phyloP scores from a whole-genome alignment of 2,329 filamentous ascomycete species.

The Mycosphaerelloides madeirae region DNA sequence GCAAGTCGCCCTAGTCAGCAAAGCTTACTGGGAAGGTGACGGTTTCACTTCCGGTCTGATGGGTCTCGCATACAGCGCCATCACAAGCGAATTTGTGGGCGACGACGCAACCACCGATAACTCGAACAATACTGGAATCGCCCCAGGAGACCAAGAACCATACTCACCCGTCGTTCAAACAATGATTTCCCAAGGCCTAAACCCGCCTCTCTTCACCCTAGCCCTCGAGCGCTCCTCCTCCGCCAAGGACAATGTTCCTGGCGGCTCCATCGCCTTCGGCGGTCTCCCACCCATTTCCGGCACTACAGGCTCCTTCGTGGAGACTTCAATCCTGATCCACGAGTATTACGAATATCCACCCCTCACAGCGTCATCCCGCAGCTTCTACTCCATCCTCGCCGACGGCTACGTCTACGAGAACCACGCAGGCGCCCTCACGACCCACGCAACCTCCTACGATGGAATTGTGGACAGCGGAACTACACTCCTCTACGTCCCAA shows the following conservation, averaged over 20 bases:
- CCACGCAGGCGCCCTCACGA: no score
- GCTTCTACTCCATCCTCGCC: no score
- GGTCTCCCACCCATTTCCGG: no score
- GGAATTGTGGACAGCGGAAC: slow-evolving; percentile 43
- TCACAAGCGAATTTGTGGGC: slow-evolving; percentile 37
- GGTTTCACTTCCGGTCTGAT: slow-evolving; percentile 35
- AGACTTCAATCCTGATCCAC: no score
- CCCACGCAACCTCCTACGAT: no score
- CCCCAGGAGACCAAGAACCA: slow-evolving; percentile 16
- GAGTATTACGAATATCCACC: no score
- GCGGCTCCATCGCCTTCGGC: slow-evolving; percentile 46
- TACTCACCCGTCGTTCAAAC: slow-evolving; percentile 46
- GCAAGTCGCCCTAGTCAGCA: slow-evolving; percentile 41
- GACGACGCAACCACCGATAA: slow-evolving; percentile 17
- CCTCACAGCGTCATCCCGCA: no score
- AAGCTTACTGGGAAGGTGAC: slow-evolving; percentile 21
- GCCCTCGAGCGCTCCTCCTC: slow-evolving; percentile 40
- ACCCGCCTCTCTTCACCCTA: slow-evolving; percentile 43
- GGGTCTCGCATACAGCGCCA: slow-evolving; percentile 44
- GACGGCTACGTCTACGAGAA: slow-evolving; percentile 23
- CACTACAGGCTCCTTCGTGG: no score
- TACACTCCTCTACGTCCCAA: slow-evolving; percentile 37
- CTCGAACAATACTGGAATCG: slow-evolving; percentile 12
- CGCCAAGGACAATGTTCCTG: no score
- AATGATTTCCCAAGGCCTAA: slow-evolving; percentile 38